A percentile compares a stretch with the other conserved stretches of the same genome.
Conservation (phyloP, 495 filamentous ascomycete genomes). For the Penicillium antarcticum region DNA sequence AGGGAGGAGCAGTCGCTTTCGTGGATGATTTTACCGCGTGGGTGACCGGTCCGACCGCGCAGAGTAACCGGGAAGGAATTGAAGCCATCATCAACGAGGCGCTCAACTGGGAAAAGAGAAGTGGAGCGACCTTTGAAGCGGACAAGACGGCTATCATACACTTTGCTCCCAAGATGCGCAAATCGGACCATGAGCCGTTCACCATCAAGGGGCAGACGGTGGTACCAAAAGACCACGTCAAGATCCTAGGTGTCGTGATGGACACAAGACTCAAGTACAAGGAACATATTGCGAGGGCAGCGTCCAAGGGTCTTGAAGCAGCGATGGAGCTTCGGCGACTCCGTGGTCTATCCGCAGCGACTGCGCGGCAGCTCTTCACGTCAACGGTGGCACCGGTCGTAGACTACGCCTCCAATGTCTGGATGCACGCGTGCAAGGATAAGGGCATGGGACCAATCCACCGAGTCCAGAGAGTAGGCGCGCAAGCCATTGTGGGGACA, state of each 20-base stretch:
- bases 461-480: constrained; percentile 27
- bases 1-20: too few species aligned
- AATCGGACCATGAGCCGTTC: constrained; percentile 18
- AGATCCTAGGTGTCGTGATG: constrained; percentile 13
- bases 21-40: too few species aligned
- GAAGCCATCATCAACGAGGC: constrained; percentile 17
- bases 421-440: too few species aligned
- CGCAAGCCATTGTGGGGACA: constrained; percentile 28
- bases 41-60: too few species aligned
- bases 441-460: too few species aligned
- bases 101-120: constrained; percentile 21
- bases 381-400: too few species aligned
- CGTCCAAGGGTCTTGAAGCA: constrained; percentile 24
- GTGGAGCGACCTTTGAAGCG: constrained; percentile 24
- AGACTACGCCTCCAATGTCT: too few species aligned
- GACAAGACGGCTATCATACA: constrained; percentile 27
- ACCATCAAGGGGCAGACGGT: constrained; percentile 24
- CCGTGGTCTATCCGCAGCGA: constrained; percentile 18
- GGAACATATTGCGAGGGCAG: constrained; percentile 16
- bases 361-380: constrained; percentile 21
- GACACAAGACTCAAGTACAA: constrained; percentile 23
- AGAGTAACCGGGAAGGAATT: too few species aligned
- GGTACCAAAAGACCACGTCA: constrained; percentile 17
- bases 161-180: constrained; percentile 20
- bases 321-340: constrained; percentile 26